Conservation (phyloP, 768 basidiomycete genomes). For the Hebeloma cylindrosporum region DNA sequence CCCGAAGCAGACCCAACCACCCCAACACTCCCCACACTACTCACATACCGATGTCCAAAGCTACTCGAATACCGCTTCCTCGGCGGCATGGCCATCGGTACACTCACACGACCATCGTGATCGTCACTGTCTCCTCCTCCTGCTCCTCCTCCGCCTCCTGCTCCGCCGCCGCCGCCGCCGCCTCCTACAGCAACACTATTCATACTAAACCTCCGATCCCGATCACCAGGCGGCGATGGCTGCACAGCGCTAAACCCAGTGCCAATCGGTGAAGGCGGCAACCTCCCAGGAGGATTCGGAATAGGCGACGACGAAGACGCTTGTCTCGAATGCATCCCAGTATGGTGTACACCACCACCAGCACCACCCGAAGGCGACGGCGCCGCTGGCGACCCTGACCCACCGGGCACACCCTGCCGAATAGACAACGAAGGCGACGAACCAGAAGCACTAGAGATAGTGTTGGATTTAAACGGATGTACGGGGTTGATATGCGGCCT, state of each 20-base stretch:
- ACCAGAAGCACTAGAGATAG: constrained; percentile 32
- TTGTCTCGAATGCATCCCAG: constrained; percentile 22
- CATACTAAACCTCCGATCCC: constrained; percentile 18
- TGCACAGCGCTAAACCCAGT: constrained; percentile 11
- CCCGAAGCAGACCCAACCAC: constrained; percentile 30
- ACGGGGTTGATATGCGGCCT: constrained; percentile 32
- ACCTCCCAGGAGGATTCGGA: constrained; percentile 13
- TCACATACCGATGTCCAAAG: constrained; percentile 69
- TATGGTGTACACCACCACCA: constrained; percentile 8
- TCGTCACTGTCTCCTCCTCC: constrained; percentile 13
- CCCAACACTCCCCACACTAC: constrained; percentile 28
- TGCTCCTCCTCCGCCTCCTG: too few relatives aligned
- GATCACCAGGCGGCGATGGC: constrained; percentile 20
- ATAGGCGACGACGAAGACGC: constrained; percentile 17
- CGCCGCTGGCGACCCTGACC: constrained; percentile 9
- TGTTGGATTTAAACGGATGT: constrained; percentile 42
- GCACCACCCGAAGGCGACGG: constrained; percentile 19
- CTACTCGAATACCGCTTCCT: constrained; percentile 76
- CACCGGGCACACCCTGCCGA: constrained; percentile 21
- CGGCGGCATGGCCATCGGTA: constrained; percentile 25
- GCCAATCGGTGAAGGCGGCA: constrained; percentile 30
- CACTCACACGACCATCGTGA: constrained; percentile 8
- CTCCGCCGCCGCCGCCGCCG: constrained; percentile 1
- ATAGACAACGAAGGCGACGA: constrained; percentile 36
- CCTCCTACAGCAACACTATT: constrained; percentile 15